Evolutionary conservation across 331 rosid genomes (phyloP), one percentile per base, ranked within the genome.

Genomic region (Rosa hybrid): DNA sequence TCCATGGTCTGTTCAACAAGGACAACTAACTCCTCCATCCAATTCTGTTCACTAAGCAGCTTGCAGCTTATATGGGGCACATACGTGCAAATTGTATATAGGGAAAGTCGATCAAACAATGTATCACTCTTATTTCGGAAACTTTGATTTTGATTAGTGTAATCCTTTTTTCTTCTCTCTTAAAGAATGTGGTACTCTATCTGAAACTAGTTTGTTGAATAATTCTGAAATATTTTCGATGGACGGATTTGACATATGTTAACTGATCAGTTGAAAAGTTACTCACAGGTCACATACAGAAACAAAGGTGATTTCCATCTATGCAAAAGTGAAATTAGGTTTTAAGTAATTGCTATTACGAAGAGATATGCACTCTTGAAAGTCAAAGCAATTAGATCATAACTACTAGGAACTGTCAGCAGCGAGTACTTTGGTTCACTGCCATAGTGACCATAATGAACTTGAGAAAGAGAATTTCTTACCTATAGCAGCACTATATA

Each of bases 1-100:
- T 70, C 94, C 97, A 9, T 94, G 90, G 98, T 94, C 97, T 82
- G 94, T 74, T 46, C 97, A 90, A 76, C 98, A 90, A 78, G 90
- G 89, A 56, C 94, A 83, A 74, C 84, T 84, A 17, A 62, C 82
- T 53, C 80, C 76, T 71, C 85, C 84, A 54, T 54, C 86, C 18
- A 86, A 76, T 68, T 20, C 87, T 67, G 81, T 80, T 77, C 79
- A 78, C 65, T 88, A 84, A 83, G 25, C 63, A 56, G 50, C 74
- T 72, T 39, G 25, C 68, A 56, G 49, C 74, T 72, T 39, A 59
- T 20, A 14, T 20, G 27, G 39, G 73, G 79, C 67, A 56, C 48
- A 67, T 68, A 17, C 2, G 42, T 46, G 14, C 20, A 76, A 42
- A 41, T 6, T 45, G 45, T 44, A 17, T 0, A 30, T 3, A 3